Base-by-base conservation (phyloP, 768 basidiomycete genomes). In the Leccinum rimulosum region DNA sequence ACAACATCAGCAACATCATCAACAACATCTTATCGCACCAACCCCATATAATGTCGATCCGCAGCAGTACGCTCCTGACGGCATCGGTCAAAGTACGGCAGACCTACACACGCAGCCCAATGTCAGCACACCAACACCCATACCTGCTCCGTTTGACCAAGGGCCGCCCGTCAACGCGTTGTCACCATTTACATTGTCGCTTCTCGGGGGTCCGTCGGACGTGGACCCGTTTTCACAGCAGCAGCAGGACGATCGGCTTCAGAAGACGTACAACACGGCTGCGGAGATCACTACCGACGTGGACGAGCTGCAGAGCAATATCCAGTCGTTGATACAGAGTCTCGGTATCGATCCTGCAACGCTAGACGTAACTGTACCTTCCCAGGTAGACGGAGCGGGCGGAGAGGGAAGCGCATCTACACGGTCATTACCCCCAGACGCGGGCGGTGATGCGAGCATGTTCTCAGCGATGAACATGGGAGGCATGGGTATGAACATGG, bases 231-330 rank as follows among this genome's bases (percentile, higher is more conserved):
- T 76, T 14, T 57, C 66, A 35, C 64, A 74, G 50, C 72, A 76
- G 64, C 69, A 80, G 7, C 73, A 76, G 59, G 72, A 74, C 0
- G 75, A 79, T 2, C 72, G 77, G 33, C 70, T 88, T 53, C 79
- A 85, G 52, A 79, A 80, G 63, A 74, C 80, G 1, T 91, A 89
- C 78, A 81, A 77, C 50, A 79, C 77, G 35, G 77, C 89, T 0
- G 69, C 79, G 28, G 87, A 88, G 61, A 86, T 94, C 49, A 84
- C 86, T 59, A 79, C 81, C 50, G 88, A 91, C 57, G 89, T 94
- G 28, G 85, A 87, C 61, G 82, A 83, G 38, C 73, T 93, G 55
- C 84, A 88, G 61, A 76, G 74, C 12, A 85, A 83, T 59, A 85
- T 95, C 47, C 82, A 90, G 59, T 82, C 82, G 6, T 77, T 95